A percentile compares a stretch with the other conserved stretches of the same genome.
Evolutionary conservation across 768 basidiomycete genomes (phyloP).

Genomic region (Hericium erinaceus): DNA sequence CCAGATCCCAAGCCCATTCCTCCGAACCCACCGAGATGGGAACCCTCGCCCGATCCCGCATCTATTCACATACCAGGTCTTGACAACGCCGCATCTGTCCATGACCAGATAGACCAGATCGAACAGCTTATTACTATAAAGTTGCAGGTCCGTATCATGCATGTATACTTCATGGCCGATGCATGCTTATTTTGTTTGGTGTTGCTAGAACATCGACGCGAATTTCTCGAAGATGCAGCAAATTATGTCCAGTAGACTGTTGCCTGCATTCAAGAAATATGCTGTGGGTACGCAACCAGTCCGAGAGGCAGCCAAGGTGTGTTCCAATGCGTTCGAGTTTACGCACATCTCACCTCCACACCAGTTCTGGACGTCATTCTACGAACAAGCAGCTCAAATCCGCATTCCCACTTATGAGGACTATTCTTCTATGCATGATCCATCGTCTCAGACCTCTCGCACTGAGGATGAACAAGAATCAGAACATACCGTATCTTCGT

Average conservation of each 20-base stretch:
- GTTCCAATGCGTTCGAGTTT: slow-evolving; percentile 13
- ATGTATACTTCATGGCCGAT: neutral
- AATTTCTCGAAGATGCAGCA: slow-evolving; percentile 89
- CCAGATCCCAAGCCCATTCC: slow-evolving; percentile 32
- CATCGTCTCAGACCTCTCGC: slow-evolving; percentile 8
- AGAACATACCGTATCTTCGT: neutral
- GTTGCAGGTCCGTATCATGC: slow-evolving; percentile 50
- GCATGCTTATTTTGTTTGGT: neutral
- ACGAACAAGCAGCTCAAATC: slow-evolving; percentile 87
- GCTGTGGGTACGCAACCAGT: slow-evolving; percentile 82
- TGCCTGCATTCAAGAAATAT: slow-evolving; percentile 88
- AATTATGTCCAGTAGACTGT: slow-evolving; percentile 64
- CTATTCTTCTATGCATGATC: slow-evolving; percentile 26
- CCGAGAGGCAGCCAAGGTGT: slow-evolving; percentile 81
- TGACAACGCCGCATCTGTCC: slow-evolving; percentile 55
- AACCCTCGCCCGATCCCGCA: slow-evolving; percentile 51
- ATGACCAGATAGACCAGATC: slow-evolving; percentile 88
- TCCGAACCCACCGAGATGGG: slow-evolving; percentile 61
- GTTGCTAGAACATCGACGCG: slow-evolving; percentile 73
- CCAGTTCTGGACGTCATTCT: slow-evolving; percentile 96
- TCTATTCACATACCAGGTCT: slow-evolving; percentile 65
- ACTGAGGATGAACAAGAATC: neutral
- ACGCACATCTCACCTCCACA: neutral
- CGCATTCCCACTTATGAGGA: slow-evolving; percentile 71
- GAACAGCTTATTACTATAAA: slow-evolving; percentile 92